A percentile compares a stretch with the other conserved stretches of the same genome.
Conservation (phyloP, 2,329 filamentous ascomycete species). For the Tothia fuscella region DNA sequence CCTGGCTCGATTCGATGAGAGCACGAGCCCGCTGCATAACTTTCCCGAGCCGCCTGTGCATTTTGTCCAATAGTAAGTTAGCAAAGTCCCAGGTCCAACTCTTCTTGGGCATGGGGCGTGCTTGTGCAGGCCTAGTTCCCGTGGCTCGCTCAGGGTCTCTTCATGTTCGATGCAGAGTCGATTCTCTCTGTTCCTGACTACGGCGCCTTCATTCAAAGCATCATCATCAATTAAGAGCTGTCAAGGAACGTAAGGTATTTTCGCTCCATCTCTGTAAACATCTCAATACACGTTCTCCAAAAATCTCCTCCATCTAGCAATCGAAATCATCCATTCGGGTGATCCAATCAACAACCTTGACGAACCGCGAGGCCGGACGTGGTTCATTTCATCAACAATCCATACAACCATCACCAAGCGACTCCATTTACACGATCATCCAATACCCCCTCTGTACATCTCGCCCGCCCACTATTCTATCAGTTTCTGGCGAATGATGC, state of each 20-base stretch:
- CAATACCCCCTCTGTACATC: too few relatives aligned
- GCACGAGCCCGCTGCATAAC: background rate
- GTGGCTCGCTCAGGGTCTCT: background rate
- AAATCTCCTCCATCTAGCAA: background rate
- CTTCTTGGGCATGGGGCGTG: background rate
- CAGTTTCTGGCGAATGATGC: too few relatives aligned
- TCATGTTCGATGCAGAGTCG: background rate
- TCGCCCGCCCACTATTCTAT: too few relatives aligned
- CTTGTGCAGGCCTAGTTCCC: background rate
- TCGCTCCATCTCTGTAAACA: background rate
- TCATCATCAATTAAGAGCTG: background rate
- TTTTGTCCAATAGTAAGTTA: background rate
- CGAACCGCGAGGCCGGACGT: background rate
- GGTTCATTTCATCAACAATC: background rate
- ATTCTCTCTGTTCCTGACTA: background rate
- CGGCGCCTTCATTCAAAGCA: background rate
- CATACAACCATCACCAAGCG: background rate
- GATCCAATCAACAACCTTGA: background rate
- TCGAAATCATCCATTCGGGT: background rate
- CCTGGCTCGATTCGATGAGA: slow-evolving; percentile 1
- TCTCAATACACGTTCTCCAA: background rate
- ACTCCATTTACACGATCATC: background rate
- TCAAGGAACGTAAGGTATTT: background rate
- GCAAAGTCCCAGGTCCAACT: background rate
- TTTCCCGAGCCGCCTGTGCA: background rate